Evolutionary conservation across 1,284 basidiomycete genomes (phyloP), one percentile per base, ranked within the genome.

Genomic region (Puccinia sorghi): DNA sequence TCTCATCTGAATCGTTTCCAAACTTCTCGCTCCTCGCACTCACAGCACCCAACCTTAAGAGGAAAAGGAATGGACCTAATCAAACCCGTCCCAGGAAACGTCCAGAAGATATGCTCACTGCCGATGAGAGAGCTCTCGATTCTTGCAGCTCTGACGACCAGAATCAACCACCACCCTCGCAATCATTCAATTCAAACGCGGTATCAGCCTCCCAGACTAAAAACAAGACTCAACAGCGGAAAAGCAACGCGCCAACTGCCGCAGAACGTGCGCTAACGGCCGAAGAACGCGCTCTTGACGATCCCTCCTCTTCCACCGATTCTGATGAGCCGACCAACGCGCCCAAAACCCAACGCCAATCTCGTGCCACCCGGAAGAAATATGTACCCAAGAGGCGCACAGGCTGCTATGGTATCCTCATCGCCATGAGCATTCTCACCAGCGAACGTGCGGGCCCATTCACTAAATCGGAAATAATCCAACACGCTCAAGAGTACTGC

Each of bases 321-420:
- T 17, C 56, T 13, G 48, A 32, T 32, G 32, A 69, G 39, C 41
- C 41, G 15, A 22, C 54, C 41, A 32, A 37, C 46, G 6, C 64
- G 50, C 9, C n/a, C 22, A 41, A 50, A 43, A 52, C 50, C 27
- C 66, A 27, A 39, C 54, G 32, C 25, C 57, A 56, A 79, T 5
- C 72, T 39, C 17, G 56, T 7, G 32, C 73, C n/a, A 79, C 17
- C 12, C 41, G 41, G n/a, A 67, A 83, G 32, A 79, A 80, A 25
- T 84, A 84, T 43, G 80, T 84, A 12, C 84, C 84, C 11, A 82
- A 81, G 48, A 81, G 79, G 27, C 82, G 84, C 2, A 82, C 83
- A 0, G 84, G 84, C 1, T 83, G 81, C 20, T 83, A 83, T 75
- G 84, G 83, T 6, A 81, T 84, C 4, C 80, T 84, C 12, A 81